Base-by-base conservation (phyloP, 2,329 filamentous ascomycete genomes). In the Exophiala sp. region DNA sequence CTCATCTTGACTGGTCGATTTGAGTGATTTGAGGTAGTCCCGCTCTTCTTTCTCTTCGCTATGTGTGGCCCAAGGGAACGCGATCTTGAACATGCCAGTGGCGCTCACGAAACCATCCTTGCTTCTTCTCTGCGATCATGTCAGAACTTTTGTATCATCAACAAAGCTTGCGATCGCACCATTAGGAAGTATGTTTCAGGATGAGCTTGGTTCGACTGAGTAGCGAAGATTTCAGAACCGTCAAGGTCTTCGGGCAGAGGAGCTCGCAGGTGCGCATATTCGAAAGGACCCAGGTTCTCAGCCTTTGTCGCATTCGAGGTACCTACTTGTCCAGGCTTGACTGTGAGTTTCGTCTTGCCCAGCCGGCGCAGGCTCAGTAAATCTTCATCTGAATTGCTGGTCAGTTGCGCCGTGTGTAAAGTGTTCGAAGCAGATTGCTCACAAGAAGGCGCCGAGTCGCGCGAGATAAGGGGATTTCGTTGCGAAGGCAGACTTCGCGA, bases 181-280 rank as follows among this genome's bases (percentile, higher is more conserved):
- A 99, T 99, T 64, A 99, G 76, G 71, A 97, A 99, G 74, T 99
- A 99, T 63, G 89, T 94, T 69, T 90, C 90, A 4, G 94, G 92
- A 56, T 77, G 81, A 59, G 77, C 72, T 57, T 77, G 71, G 50
- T 79, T 75, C 8, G 74, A 71, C 68, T 85, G 85, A 55, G 85
- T 86, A 66, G 89, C 87, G 77, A 97, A 97, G 66, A 99, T 95
- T 67, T 94, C 94, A 5, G 91, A 96, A 24, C 80, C 81, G 57
- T 85, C 83, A 63, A 97, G 86, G 61, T 94, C 91, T 72, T 91
- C 94, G 46, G 94, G 94, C 43, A 99, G 76, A 11, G 94, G 92
- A 57, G 91, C 92, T 67, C 92, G 88, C 46, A 99, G 80, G 70
- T 99, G 94, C 61, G 91, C 92, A 72, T 99, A 99, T 72, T 97